phyloP scores from a whole-genome alignment of 805 yeast genomes.

The Saturnispora saitoi region DNA sequence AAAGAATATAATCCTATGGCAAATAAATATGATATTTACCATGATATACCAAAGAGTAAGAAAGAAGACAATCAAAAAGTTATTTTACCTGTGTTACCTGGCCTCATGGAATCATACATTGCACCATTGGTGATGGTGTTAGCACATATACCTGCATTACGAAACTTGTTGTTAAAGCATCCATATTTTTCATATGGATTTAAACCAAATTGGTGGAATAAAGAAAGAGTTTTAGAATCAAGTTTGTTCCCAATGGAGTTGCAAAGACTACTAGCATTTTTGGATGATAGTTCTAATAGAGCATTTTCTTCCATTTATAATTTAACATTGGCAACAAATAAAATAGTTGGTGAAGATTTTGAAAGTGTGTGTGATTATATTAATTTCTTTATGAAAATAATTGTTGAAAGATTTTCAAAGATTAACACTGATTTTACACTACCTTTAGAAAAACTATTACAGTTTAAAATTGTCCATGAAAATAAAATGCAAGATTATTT shows the following conservation, averaged over 20 bases:
- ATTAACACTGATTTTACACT: constrained; percentile 11
- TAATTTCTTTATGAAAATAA: constrained; percentile 16
- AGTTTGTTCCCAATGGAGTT: constrained; percentile 29
- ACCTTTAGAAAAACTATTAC: constrained; percentile 16
- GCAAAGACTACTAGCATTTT: constrained; percentile 32
- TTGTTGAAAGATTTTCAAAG: constrained; percentile 17
- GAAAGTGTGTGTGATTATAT: constrained; percentile 25
- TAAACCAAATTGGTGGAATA: constrained; percentile 34
- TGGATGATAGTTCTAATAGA: constrained; percentile 29
- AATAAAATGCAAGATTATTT: constrained; percentile 14
- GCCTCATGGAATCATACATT: constrained; percentile 31
- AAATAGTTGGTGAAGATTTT: constrained; percentile 20
- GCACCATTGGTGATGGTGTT: constrained; percentile 35
- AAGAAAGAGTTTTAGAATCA: constrained; percentile 21
- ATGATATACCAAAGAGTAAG: constrained; percentile 25
- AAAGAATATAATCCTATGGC: constrained; percentile 9
- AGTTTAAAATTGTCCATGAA: constrained; percentile 6
- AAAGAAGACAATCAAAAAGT: constrained; percentile 25
- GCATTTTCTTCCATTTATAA: constrained; percentile 32
- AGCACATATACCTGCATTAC: constrained; percentile 30
- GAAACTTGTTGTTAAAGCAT: constrained; percentile 25
- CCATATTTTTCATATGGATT: constrained; percentile 30
- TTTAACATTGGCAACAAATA: constrained; percentile 26
- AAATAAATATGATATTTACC: constrained; percentile 21
- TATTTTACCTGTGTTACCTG: constrained; percentile 29